phyloP scores from a whole-genome alignment of 2,329 filamentous ascomycete genomes.

The Chaetomiaceae sp. region DNA sequence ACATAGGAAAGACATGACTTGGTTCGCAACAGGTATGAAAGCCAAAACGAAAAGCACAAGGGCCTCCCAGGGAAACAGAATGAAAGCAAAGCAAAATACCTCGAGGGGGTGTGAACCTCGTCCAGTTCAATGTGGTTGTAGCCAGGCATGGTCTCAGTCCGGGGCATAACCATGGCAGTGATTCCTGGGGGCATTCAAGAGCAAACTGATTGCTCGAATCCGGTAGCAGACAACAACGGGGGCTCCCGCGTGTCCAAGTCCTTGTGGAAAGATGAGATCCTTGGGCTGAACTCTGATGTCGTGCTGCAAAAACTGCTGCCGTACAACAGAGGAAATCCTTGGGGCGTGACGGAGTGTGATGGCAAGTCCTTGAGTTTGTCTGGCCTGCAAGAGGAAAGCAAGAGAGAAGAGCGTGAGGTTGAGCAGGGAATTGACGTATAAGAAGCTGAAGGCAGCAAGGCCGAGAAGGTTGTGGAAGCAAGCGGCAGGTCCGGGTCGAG shows the following conservation, averaged over 20 bases:
- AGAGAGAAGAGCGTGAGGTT: constrained; percentile 9
- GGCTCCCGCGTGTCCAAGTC: constrained; percentile 22
- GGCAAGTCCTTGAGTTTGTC: constrained; percentile 3
- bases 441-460: constrained; percentile 8
- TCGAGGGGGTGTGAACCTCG: constrained; percentile 57
- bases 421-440: constrained; percentile 14
- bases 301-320: constrained; percentile 20
- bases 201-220: constrained; percentile 21
- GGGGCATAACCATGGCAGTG: constrained; percentile 28
- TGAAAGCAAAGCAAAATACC: constrained; percentile 53
- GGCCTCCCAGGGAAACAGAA: constrained; percentile 44
- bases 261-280: constrained; percentile 20
- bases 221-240: constrained; percentile 19
- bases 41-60: constrained; percentile 33
- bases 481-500: constrained; percentile 3
- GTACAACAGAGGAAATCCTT: constrained; percentile 23
- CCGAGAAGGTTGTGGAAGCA: constrained; percentile 5
- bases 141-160: constrained; percentile 44
- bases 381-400: constrained; percentile 9
- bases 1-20: constrained; percentile 31
- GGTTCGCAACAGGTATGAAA: constrained; percentile 27
- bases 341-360: constrained; percentile 12
- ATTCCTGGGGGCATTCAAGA: constrained; percentile 24
- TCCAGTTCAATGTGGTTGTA: constrained; percentile 54
- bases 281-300: constrained; percentile 19